phyloP scores from a whole-genome alignment of 441 rosid species.

The Rhodomyrtus psidioides region DNA sequence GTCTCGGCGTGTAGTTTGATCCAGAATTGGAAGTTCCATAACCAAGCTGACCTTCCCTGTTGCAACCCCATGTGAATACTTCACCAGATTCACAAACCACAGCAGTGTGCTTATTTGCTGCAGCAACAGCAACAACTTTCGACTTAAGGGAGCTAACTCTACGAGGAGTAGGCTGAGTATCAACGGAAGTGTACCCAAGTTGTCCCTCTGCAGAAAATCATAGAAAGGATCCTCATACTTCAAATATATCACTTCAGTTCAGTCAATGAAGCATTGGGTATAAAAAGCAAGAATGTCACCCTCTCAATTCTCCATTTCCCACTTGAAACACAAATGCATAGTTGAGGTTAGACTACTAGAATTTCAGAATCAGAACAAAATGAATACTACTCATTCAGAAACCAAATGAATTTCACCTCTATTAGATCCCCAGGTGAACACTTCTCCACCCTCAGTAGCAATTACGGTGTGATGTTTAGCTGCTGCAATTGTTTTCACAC shows the following conservation, averaged over 20 bases:
- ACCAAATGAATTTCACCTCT: slow-evolving; percentile 52
- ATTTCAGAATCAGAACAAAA: background rate
- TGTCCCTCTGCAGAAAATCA: slow-evolving; percentile 81
- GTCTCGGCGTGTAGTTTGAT: slow-evolving; percentile 89
- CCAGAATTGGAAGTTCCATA: slow-evolving; percentile 99
- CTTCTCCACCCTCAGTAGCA: slow-evolving; percentile 89
- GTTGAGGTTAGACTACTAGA: background rate
- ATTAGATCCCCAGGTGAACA: slow-evolving; percentile 98
- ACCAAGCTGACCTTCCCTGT: slow-evolving; percentile 97
- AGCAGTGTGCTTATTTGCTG: slow-evolving; percentile 95
- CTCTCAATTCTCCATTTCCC: background rate
- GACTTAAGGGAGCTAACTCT: slow-evolving; percentile 75
- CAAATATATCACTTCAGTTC: background rate
- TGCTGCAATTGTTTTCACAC: slow-evolving; percentile 92
- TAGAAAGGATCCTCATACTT: slow-evolving; percentile 8
- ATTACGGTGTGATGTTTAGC: slow-evolving; percentile 98
- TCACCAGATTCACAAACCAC: slow-evolving; percentile 92
- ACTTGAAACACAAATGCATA: slow-evolving; percentile 1
- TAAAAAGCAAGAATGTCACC: background rate
- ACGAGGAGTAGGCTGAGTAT: slow-evolving; percentile 96
- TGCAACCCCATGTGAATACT: slow-evolving; percentile 99
- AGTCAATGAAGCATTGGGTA: background rate
- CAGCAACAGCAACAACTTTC: slow-evolving; percentile 85
- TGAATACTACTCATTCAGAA: background rate
- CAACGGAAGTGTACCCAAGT: slow-evolving; percentile 93